A percentile compares a stretch with the other conserved stretches of the same genome.
Evolutionary conservation across 768 basidiomycete species (phyloP).

Genomic region (Trametes sanguinea): DNA sequence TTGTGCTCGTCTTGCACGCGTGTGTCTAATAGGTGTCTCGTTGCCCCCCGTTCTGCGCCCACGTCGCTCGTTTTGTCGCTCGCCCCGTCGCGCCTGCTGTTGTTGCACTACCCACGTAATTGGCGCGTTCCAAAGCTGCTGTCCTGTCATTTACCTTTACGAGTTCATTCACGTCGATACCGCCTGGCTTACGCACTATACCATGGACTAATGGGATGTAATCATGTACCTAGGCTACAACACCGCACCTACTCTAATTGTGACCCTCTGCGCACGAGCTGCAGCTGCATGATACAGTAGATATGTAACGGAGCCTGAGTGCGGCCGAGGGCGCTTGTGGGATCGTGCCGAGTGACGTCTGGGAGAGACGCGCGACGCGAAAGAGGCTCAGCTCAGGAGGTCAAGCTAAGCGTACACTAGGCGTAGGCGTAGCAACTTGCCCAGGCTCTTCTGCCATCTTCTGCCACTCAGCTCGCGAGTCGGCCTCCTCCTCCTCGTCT

Average conservation of each 20-base stretch:
- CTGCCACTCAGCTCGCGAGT: slow-evolving; percentile 1
- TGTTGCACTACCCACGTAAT: slow-evolving; percentile 12
- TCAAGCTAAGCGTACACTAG: background rate
- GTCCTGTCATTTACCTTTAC: slow-evolving; percentile 20
- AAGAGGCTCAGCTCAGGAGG: no score
- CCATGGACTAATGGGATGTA: slow-evolving; percentile 21
- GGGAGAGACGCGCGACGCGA: background rate
- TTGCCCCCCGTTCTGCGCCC: background rate
- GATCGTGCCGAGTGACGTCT: slow-evolving; percentile 17
- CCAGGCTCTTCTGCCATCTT: slow-evolving; percentile 10
- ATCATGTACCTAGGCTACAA: slow-evolving; percentile 15
- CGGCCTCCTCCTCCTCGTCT: slow-evolving; percentile 8
- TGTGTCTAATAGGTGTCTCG: background rate
- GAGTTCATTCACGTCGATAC: slow-evolving; percentile 19
- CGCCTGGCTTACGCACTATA: slow-evolving; percentile 21
- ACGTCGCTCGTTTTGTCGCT: background rate
- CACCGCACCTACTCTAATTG: slow-evolving; percentile 11
- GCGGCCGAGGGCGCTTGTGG: background rate
- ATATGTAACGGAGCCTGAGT: background rate
- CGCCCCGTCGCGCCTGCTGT: slow-evolving; percentile 2
- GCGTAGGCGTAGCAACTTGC: slow-evolving; percentile 10
- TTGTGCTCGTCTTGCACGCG: background rate
- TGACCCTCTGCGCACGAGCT: background rate
- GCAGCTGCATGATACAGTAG: no score
- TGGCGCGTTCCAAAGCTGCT: slow-evolving; percentile 14